Base-by-base conservation (phyloP, 164 flowering plant species). In the Magnolia kwangsiensis region DNA sequence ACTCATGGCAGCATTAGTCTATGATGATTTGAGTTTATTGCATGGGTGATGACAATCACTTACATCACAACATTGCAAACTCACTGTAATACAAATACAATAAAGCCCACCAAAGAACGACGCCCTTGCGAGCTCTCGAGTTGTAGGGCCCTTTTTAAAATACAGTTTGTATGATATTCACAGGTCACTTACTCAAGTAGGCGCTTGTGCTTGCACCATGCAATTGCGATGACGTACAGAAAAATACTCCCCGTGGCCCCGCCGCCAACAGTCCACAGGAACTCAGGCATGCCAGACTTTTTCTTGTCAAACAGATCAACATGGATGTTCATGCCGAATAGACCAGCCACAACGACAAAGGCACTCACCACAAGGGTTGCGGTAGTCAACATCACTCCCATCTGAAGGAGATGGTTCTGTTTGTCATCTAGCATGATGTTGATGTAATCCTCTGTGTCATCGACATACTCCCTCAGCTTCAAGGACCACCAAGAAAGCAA, bases 341-440 rank as follows among this genome's bases (percentile, higher is more conserved):
- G 71, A 24, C 96, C 97, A 31, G 85, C 94, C 55, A 96, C 91
- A 0, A 92, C 96, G 51, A 96, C 85, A 78, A 90, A 92, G 9
- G 94, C 94, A 78, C 92, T 91, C 80, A 94, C 80, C 55, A 93
- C 89, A 0, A 96, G 91, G 49, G 96, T 96, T 61, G 98, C 98
- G 21, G 98, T 92, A 21, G 93, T 90, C 76, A 96, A 67, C 97
- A 91, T 90, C 37, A 96, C 97, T 11, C 98, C 99, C 97, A 93
- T 96, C 77, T 94, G 96, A 71, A 96, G 82, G 24, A 96, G 97
- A 78, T 92, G 94, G 78, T 95, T 95, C 86, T 95, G 98, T 74
- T 95, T 95, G 90, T 95, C 98, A 75, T 96, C 99, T 85, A 96
- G 78, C 97, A 93, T 96, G 61, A 96, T 96, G 84, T 96, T 96